These are phyloP conservation scores for Aspergillus aculeatinus DNA, from an alignment of 2,329 filamentous ascomycete species.

Conservation along the genomic window DNA sequence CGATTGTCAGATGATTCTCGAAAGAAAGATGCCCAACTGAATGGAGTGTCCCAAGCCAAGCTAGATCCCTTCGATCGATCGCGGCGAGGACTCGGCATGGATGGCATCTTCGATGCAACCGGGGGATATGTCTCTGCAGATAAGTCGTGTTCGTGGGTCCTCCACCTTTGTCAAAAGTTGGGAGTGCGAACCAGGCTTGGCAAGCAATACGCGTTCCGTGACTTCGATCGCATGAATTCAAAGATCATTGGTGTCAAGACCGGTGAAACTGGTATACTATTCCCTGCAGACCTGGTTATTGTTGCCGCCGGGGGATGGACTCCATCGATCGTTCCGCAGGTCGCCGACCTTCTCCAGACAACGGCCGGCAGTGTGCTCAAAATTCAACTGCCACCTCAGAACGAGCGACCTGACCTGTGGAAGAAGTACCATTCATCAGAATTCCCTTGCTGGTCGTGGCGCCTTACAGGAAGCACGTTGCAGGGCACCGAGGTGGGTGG, in stretches of 20 bases:
- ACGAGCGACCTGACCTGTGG: conserved; percentile 37
- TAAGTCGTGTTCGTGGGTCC: conserved; percentile 48
- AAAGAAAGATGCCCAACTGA: conserved; percentile 26
- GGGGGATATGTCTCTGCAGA: conserved; percentile 50
- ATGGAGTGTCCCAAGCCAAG: no score
- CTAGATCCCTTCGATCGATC: conserved; percentile 40
- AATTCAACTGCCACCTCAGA: conserved; percentile 49
- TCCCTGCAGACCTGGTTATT: conserved; percentile 37
- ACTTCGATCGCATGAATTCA: background rate
- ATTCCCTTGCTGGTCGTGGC: conserved; percentile 50
- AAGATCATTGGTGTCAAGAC: conserved; percentile 42
- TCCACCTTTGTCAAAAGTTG: conserved; percentile 42
- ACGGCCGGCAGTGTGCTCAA: conserved; percentile 50
- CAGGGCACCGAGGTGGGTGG: conserved; percentile 41
- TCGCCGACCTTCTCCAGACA: conserved; percentile 48
- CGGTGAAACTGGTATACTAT: conserved; percentile 34
- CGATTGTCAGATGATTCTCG: conserved; percentile 29
- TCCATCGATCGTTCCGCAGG: conserved; percentile 41
- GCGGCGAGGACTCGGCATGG: conserved; percentile 20
- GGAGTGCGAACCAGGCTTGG: conserved; percentile 48
- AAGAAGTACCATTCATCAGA: conserved; percentile 42
- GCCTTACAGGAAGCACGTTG: no score
- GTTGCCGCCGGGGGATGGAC: conserved; percentile 50
- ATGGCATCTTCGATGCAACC: conserved; percentile 48
- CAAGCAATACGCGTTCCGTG: conserved; percentile 17